These are phyloP conservation scores for Amaranthus palmeri DNA, from an alignment of 148 eudicot species.

Conservation along the genomic window DNA sequence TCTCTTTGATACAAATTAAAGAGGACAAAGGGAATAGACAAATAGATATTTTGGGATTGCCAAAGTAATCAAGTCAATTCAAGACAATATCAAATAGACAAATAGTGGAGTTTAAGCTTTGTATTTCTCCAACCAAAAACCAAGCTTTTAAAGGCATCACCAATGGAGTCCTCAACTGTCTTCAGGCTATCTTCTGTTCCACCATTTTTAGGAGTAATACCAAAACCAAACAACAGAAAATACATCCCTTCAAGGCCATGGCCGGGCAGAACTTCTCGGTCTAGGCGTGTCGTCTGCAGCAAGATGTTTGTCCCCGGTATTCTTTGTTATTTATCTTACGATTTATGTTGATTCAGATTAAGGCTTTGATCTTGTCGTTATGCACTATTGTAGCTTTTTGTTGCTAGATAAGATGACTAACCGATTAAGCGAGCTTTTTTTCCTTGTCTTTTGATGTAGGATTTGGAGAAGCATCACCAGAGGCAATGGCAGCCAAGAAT, in stretches of 20 bases:
- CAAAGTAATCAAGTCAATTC: neutral
- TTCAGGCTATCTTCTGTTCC: constrained; percentile 42
- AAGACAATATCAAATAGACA: neutral
- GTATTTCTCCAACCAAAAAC: neutral
- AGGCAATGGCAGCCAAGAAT: constrained; percentile 76
- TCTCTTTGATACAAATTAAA: too few species aligned
- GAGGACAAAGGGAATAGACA: too few species aligned
- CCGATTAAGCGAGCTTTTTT: too few species aligned
- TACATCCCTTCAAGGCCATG: constrained; percentile 33
- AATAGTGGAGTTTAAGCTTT: neutral
- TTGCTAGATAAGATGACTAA: too few species aligned
- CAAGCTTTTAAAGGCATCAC: neutral
- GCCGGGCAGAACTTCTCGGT: constrained; percentile 30
- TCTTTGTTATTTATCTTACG: neutral
- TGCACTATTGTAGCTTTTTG: too few species aligned
- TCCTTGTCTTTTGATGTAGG: constrained; percentile 35
- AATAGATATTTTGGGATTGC: constrained; percentile 6
- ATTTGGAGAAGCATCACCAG: constrained; percentile 91
- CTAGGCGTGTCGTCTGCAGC: constrained; percentile 47
- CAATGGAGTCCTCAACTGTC: constrained; percentile 52
- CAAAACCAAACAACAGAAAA: constrained; percentile 30
- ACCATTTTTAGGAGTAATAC: constrained; percentile 24
- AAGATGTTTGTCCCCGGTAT: constrained; percentile 96
- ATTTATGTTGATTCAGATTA: too few species aligned
- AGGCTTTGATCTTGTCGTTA: too few species aligned